Evolutionary conservation across 2,329 filamentous ascomycete species (phyloP).

Genomic region (Sporothrix mexicana): DNA sequence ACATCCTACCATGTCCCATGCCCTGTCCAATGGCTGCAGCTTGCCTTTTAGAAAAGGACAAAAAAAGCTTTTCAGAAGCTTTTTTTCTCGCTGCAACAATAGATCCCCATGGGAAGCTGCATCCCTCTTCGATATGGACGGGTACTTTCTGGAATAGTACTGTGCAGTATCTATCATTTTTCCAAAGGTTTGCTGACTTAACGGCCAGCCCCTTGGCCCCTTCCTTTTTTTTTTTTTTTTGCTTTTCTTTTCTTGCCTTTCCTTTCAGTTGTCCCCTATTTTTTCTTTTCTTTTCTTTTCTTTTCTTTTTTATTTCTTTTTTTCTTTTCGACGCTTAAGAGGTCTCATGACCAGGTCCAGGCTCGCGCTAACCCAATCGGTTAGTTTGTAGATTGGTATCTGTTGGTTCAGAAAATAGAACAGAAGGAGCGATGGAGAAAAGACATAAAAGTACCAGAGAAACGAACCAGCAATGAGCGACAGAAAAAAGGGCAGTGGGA

Average conservation of each 20-base stretch:
- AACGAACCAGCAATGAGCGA: neutral
- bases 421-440: conserved; percentile 10
- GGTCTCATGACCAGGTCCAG: conserved; percentile 27
- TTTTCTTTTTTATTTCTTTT: neutral
- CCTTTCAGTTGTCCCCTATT: conserved; percentile 20
- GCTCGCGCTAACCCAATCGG: conserved; percentile 35
- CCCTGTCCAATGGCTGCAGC: conserved; percentile 3
- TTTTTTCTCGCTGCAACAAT: conserved; percentile 1
- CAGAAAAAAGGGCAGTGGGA: neutral
- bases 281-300: conserved; percentile 23
- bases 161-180: neutral
- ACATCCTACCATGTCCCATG: conserved; percentile 19
- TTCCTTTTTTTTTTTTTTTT: conserved; percentile 17
- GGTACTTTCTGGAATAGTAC: neutral
- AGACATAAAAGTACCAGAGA: conserved; percentile 2
- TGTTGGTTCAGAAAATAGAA: conserved; percentile 24
- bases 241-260: conserved; percentile 23
- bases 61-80: neutral
- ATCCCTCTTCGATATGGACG: neutral
- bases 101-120: neutral
- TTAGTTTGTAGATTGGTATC: conserved; percentile 32
- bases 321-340: conserved; percentile 27
- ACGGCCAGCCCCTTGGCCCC: neutral
- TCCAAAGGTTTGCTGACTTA: neutral
- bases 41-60: neutral